Conservation (phyloP, 176 grass and related monocot genomes). For the Dendrocalamus sinicus region DNA sequence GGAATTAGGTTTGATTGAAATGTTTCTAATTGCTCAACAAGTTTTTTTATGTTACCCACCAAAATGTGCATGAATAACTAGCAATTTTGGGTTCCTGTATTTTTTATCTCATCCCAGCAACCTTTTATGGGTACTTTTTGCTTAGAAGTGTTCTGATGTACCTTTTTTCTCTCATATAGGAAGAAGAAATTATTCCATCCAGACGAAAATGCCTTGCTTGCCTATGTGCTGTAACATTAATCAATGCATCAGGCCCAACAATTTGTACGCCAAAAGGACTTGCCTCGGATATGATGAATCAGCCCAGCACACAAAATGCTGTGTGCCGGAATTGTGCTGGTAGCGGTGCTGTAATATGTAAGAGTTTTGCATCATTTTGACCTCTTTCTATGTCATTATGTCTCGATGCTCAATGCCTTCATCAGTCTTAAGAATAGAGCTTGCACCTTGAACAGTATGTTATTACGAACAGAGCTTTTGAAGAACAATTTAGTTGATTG, state of each 20-base stretch:
- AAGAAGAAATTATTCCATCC: constrained; percentile 41
- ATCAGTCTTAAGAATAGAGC: neutral
- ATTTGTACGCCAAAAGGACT: constrained; percentile 54
- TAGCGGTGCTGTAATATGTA: constrained; percentile 88
- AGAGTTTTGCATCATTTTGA: constrained; percentile 31
- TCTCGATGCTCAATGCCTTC: neutral
- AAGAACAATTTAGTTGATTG: neutral
- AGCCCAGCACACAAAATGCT: constrained; percentile 55
- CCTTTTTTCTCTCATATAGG: constrained; percentile 44
- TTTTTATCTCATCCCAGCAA: neutral
- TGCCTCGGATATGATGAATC: constrained; percentile 50
- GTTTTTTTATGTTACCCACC: neutral
- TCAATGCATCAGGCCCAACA: constrained; percentile 57
- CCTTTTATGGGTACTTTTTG: neutral
- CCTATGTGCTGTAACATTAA: constrained; percentile 68
- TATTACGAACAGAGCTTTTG: neutral
- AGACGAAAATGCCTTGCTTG: constrained; percentile 81
- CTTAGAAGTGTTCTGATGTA: neutral
- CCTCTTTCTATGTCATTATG: neutral
- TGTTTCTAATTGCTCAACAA: neutral
- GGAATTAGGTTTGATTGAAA: neutral
- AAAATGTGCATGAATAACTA: neutral
- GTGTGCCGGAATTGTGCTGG: constrained; percentile 87
- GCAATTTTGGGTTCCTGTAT: neutral
- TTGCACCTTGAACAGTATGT: neutral